These are phyloP conservation scores for Obba rivulosa DNA, from an alignment of 768 basidiomycete genomes.

Conservation along the genomic window DNA sequence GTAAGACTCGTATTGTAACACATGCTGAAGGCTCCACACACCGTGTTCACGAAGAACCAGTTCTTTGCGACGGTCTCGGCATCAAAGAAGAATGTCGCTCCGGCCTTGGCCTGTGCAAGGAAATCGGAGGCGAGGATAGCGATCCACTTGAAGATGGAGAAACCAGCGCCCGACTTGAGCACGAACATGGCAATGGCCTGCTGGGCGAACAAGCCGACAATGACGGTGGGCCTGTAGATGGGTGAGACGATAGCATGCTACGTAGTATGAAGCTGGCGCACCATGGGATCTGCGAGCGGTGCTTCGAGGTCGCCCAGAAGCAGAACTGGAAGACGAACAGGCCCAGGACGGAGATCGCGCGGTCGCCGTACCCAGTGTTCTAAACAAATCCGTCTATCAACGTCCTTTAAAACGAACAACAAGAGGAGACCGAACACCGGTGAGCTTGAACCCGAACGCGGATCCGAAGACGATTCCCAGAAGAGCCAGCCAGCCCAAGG, in stretches of 20 bases:
- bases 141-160: conserved; percentile 79
- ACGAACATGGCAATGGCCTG: conserved; percentile 87
- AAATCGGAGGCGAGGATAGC: conserved; percentile 79
- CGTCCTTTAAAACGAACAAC: conserved; percentile 1
- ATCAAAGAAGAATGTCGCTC: conserved; percentile 83
- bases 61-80: conserved; percentile 54
- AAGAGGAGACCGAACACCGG: conserved; percentile 35
- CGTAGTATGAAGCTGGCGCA: conserved; percentile 25
- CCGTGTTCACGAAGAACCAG: conserved; percentile 85
- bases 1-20: conserved; percentile 12
- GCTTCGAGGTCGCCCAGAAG: conserved; percentile 64
- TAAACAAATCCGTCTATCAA: conserved; percentile 23
- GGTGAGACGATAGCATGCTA: background rate
- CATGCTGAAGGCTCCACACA: conserved; percentile 19
- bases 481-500: conserved; percentile 72
- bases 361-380: conserved; percentile 68
- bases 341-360: conserved; percentile 77
- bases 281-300: conserved; percentile 69
- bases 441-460: conserved; percentile 74
- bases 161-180: conserved; percentile 79
- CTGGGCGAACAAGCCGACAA: conserved; percentile 81
- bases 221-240: conserved; percentile 66
- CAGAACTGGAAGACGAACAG: conserved; percentile 73
- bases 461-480: conserved; percentile 79
- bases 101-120: conserved; percentile 58